These are phyloP conservation scores for Rosa lucieae DNA, from an alignment of 306 rosid species.

Conservation along the genomic window DNA sequence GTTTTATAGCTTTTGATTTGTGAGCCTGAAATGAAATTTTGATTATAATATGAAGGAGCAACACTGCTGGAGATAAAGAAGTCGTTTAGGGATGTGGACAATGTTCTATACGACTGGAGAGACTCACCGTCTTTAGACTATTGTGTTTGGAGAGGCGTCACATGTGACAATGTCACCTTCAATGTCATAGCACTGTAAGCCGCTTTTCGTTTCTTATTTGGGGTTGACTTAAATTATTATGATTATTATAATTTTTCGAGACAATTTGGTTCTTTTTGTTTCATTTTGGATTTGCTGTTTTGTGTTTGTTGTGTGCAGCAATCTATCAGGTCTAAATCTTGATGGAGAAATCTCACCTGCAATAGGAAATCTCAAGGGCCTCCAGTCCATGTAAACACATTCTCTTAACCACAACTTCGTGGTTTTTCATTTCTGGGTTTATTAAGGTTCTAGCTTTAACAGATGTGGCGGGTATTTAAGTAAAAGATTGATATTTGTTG, in stretches of 20 bases:
- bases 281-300: not conserved
- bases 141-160: slow-evolving; percentile 90
- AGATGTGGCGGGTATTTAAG: not conserved
- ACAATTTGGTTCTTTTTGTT: slow-evolving; percentile 13
- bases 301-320: slow-evolving; percentile 47
- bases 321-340: slow-evolving; percentile 82
- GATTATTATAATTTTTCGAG: not conserved
- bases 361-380: slow-evolving; percentile 70
- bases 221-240: slow-evolving; percentile 14
- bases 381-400: slow-evolving; percentile 56
- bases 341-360: slow-evolving; percentile 94
- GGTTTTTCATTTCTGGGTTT: not conserved
- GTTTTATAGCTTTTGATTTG: not conserved
- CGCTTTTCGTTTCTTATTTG: not conserved
- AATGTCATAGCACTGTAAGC: slow-evolving; percentile 87
- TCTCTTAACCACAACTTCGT: not conserved
- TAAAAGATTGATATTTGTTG: not conserved
- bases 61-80: slow-evolving; percentile 87
- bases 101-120: slow-evolving; percentile 88
- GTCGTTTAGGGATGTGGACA: slow-evolving; percentile 85
- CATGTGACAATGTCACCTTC: slow-evolving; percentile 86
- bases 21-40: slow-evolving; percentile 7
- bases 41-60: slow-evolving; percentile 52
- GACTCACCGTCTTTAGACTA: slow-evolving; percentile 79
- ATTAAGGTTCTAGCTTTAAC: not conserved